A percentile compares a stretch with the other conserved stretches of the same genome.
Evolutionary conservation across 108 stramenopile species (phyloP).

Genomic region (Aurantiochytrium sp.): DNA sequence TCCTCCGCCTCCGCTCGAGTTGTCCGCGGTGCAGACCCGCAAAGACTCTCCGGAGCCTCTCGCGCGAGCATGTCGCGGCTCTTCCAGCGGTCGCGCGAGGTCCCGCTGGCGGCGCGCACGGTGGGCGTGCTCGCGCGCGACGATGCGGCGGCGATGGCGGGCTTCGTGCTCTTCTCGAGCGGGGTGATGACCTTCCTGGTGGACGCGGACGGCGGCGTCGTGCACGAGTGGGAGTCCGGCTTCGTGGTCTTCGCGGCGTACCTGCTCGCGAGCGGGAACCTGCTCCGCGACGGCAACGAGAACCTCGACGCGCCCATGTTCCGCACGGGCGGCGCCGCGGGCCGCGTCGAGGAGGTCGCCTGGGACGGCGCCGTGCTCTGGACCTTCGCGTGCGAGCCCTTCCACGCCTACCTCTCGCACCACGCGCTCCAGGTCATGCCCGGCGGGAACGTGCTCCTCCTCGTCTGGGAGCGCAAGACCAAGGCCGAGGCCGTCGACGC

Average conservation of each 20-base stretch:
- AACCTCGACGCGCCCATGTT: background rate
- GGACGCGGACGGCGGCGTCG: conserved; percentile 14
- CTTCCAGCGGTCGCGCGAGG: background rate
- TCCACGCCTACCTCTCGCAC: background rate
- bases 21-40: too few species aligned
- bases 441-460: background rate
- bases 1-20: too few species aligned
- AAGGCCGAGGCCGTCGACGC: conserved; percentile 18
- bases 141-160: background rate
- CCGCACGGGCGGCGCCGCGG: background rate
- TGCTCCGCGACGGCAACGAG: conserved; percentile 12
- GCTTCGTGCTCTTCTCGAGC: background rate
- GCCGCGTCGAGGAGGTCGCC: background rate
- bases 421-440: background rate
- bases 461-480: conserved; percentile 22
- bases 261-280: background rate
- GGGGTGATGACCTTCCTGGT: background rate
- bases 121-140: conserved; percentile 15
- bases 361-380: background rate
- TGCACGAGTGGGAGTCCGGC: background rate
- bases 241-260: background rate
- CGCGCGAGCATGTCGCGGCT: too few species aligned
- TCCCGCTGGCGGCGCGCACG: background rate
- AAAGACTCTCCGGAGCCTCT: too few species aligned
- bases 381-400: background rate